These are phyloP conservation scores for Leonotis leonurus DNA, from an alignment of 257 asterid species.

Conservation along the genomic window DNA sequence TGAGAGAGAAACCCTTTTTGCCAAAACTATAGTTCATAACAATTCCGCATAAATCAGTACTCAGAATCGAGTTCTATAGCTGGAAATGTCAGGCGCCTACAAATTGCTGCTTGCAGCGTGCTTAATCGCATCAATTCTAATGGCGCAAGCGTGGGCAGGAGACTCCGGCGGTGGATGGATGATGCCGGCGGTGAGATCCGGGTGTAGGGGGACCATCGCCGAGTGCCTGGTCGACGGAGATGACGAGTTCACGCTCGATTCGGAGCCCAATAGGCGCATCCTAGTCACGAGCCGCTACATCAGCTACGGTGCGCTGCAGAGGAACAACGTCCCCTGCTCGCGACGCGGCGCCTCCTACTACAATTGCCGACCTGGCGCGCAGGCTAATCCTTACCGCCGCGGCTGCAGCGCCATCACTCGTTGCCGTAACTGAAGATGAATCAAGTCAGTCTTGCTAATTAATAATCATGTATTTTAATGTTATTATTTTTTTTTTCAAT, in stretches of 20 bases:
- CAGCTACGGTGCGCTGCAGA: constrained; percentile 92
- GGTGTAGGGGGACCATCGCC: constrained; percentile 48
- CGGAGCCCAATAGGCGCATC: constrained; percentile 73
- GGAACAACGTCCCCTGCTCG: constrained; percentile 85
- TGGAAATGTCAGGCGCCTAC: constrained; percentile 20
- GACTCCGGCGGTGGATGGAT: constrained; percentile 38
- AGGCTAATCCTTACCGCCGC: constrained; percentile 78
- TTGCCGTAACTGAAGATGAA: constrained; percentile 52
- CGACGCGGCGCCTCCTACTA: constrained; percentile 92
- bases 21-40: not conserved
- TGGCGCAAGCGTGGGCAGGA: constrained; percentile 37
- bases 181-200: constrained; percentile 54
- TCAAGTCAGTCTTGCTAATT: constrained; percentile 1
- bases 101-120: constrained; percentile 19
- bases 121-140: constrained; percentile 14
- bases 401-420: constrained; percentile 92
- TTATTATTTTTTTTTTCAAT: not conserved
- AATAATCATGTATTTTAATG: not conserved
- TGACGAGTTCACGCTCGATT: constrained; percentile 67
- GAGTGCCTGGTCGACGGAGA: constrained; percentile 50
- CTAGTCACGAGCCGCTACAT: constrained; percentile 56
- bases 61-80: not conserved
- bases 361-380: constrained; percentile 92
- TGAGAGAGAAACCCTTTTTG: not conserved
- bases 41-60: constrained; percentile 9